Conservation (phyloP, 768 basidiomycete species). For the Tulasnella sp. region DNA sequence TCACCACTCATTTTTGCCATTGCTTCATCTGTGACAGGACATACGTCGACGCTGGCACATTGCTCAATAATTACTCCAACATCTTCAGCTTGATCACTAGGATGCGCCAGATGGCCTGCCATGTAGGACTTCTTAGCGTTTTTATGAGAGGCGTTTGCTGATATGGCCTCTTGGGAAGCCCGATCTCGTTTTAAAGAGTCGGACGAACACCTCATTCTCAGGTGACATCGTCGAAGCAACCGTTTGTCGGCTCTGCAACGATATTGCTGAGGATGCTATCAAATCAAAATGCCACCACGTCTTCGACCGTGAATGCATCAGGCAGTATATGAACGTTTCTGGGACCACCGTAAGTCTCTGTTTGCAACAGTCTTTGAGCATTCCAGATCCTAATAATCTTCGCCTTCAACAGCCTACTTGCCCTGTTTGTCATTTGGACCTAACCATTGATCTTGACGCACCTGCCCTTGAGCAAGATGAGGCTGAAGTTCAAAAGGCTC, state of each 20-base stretch:
- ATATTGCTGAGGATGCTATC: conserved; percentile 95
- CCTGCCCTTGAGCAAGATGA: conserved; percentile 84
- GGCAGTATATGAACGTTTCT: conserved; percentile 78
- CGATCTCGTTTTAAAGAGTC: conserved; percentile 86
- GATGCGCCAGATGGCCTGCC: conserved; percentile 94
- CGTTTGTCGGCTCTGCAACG: conserved; percentile 93
- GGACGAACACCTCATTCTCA: conserved; percentile 54
- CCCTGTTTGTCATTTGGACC: conserved; percentile 86
- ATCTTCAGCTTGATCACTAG: conserved; percentile 88
- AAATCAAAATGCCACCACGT: conserved; percentile 89
- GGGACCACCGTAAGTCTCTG: conserved; percentile 53
- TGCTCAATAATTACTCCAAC: conserved; percentile 91
- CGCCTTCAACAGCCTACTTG: conserved; percentile 65
- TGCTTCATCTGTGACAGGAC: conserved; percentile 45
- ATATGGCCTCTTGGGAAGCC: conserved; percentile 46
- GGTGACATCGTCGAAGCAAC: conserved; percentile 67
- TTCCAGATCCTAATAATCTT: not conserved
- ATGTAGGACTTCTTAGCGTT: conserved; percentile 37
- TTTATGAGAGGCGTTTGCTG: not conserved
- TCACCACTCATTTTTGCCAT: not conserved
- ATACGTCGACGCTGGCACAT: conserved; percentile 83
- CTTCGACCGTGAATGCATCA: conserved; percentile 94
- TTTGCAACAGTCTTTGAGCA: not conserved
- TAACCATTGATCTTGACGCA: conserved; percentile 95
- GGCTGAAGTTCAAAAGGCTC: conserved; percentile 42